Evolutionary conservation across 2,329 filamentous ascomycete species (phyloP).

Genomic region (Ceratocystis eucalypticola): DNA sequence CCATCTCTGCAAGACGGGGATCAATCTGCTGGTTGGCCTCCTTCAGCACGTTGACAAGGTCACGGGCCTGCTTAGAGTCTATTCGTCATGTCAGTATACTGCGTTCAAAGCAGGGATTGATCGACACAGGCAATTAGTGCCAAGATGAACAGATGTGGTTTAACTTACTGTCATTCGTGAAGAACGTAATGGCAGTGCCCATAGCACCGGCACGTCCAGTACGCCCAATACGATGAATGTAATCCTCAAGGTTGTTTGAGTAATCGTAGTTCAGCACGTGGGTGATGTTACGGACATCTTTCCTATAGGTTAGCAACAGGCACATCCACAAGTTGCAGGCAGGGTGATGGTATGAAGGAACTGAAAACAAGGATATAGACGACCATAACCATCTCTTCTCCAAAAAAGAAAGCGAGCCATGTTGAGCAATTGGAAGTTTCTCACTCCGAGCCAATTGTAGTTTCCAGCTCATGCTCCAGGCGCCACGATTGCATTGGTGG

Average conservation of each 20-base stretch:
- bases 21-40: conserved; percentile 98
- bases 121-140: neutral
- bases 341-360: conserved; percentile 37
- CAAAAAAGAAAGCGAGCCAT: neutral
- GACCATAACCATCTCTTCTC: conserved; percentile 7
- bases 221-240: conserved; percentile 92
- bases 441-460: neutral
- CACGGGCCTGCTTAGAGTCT: conserved; percentile 92
- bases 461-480: conserved; percentile 12
- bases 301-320: conserved; percentile 29
- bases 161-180: conserved; percentile 95
- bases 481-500: conserved; percentile 13
- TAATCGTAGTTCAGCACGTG: conserved; percentile 99
- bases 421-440: neutral
- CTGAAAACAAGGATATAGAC: conserved; percentile 36
- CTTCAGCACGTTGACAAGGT: conserved; percentile 80
- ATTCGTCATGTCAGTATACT: conserved; percentile 25
- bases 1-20: conserved; percentile 90
- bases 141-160: neutral
- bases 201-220: conserved; percentile 89
- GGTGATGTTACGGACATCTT: conserved; percentile 99
- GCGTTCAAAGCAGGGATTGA: neutral
- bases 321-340: conserved; percentile 49
- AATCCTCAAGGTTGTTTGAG: conserved; percentile 97
- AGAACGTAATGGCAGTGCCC: conserved; percentile 94